Percentiles rank a stretch among this genome's conserved stretches.
Conservation (phyloP, 1,139 yeast genomes). For the Hansenula lynferdii region DNA sequence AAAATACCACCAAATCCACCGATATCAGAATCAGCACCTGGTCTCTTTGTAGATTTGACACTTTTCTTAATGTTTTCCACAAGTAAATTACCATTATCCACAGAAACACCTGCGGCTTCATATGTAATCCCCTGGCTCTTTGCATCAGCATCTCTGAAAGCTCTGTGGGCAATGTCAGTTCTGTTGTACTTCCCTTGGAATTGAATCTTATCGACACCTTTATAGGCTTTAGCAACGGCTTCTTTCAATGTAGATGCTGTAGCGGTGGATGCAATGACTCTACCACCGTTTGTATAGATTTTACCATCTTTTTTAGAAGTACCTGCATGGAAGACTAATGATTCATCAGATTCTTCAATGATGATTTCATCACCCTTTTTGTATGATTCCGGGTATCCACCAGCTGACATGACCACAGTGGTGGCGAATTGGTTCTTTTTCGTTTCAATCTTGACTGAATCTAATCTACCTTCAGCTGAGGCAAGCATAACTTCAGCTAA, state of each 20-base stretch:
- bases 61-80: conserved; percentile 87
- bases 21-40: conserved; percentile 96
- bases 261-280: conserved; percentile 95
- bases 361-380: conserved; percentile 82
- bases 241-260: conserved; percentile 68
- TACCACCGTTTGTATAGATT: conserved; percentile 87
- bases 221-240: conserved; percentile 83
- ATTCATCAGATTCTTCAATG: conserved; percentile 34
- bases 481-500: conserved; percentile 90
- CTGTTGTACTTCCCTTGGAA: conserved; percentile 80
- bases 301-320: conserved; percentile 53
- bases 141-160: conserved; percentile 56
- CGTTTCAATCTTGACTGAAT: conserved; percentile 66
- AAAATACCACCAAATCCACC: conserved; percentile 99
- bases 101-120: conserved; percentile 83
- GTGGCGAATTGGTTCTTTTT: conserved; percentile 66
- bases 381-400: conserved; percentile 92
- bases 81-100: conserved; percentile 86
- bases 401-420: conserved; percentile 95
- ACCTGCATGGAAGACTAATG: conserved; percentile 91
- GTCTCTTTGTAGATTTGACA: conserved; percentile 91
- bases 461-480: conserved; percentile 92
- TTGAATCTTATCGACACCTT: conserved; percentile 71
- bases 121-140: conserved; percentile 31
- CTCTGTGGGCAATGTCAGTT: conserved; percentile 93